A percentile compares a stretch with the other conserved stretches of the same genome.
These are phyloP conservation scores for Mayamaea pseudoterrestris DNA, from an alignment of 108 stramenopile genomes.

Conservation along the genomic window DNA sequence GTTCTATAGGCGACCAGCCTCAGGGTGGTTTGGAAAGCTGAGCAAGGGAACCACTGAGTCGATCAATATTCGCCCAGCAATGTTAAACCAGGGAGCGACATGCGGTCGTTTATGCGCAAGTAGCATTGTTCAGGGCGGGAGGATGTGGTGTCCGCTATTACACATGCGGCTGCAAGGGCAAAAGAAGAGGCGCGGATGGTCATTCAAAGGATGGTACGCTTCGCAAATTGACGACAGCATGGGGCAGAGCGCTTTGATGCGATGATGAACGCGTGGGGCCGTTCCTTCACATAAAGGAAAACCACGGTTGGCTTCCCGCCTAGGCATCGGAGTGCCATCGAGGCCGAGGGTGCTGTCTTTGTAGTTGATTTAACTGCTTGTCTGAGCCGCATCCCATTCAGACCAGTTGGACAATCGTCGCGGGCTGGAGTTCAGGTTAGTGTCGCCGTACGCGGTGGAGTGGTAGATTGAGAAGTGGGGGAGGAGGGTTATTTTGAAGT, in stretches of 20 bases:
- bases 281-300: constrained; percentile 13
- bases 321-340: neutral
- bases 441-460: constrained; percentile 5
- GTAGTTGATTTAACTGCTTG: constrained; percentile 6
- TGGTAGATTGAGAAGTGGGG: constrained; percentile 4
- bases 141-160: constrained; percentile 16
- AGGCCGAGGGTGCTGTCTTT: constrained; percentile 1
- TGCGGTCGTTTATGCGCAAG: neutral
- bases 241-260: constrained; percentile 19
- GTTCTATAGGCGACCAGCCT: constrained; percentile 13
- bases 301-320: neutral
- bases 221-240: constrained; percentile 3
- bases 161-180: constrained; percentile 12
- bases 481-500: no score
- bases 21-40: constrained; percentile 13
- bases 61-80: no score
- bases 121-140: constrained; percentile 4
- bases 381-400: constrained; percentile 6
- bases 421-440: constrained; percentile 4
- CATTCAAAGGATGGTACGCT: constrained; percentile 17
- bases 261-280: constrained; percentile 9
- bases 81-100: neutral
- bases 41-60: constrained; percentile 4
- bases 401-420: constrained; percentile 3
- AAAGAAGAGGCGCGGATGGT: constrained; percentile 13